These are phyloP conservation scores for Clarkia xantiana DNA, from an alignment of 345 rosid species.

Conservation along the genomic window DNA sequence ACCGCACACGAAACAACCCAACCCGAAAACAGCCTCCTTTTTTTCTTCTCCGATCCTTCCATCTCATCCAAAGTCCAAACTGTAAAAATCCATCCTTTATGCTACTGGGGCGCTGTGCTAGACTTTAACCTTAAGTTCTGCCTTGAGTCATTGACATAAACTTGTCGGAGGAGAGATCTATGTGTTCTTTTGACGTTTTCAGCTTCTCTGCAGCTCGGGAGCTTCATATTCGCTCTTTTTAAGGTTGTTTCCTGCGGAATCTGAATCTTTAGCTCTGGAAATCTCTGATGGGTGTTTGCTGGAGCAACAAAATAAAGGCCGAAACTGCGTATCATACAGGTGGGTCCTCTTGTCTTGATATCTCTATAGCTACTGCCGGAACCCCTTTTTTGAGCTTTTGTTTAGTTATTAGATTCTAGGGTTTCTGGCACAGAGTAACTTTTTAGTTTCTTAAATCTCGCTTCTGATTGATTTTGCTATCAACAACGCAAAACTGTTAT, in stretches of 20 bases:
- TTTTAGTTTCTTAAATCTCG: too few species aligned
- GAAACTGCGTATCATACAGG: conserved; percentile 60
- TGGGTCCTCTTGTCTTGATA: conserved; percentile 8
- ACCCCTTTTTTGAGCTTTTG: conserved; percentile 2
- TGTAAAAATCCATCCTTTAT: too few species aligned
- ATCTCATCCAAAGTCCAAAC: too few species aligned
- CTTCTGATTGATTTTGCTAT: too few species aligned
- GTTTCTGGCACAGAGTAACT: too few species aligned
- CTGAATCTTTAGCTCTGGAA: conserved; percentile 9
- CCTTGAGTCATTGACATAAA: not conserved
- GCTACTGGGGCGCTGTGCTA: too few species aligned
- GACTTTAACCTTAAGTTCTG: too few species aligned
- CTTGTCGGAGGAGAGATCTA: conserved; percentile 5
- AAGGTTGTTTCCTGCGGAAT: not conserved
- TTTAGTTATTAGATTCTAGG: not conserved
- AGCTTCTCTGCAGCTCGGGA: conserved; percentile 1
- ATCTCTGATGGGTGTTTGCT: conserved; percentile 64
- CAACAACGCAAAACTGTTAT: too few species aligned
- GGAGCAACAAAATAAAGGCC: conserved; percentile 76
- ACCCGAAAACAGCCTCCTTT: too few species aligned
- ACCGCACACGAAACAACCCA: too few species aligned
- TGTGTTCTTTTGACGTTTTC: conserved; percentile 1
- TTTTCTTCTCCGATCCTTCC: too few species aligned
- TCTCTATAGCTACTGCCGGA: conserved; percentile 1
- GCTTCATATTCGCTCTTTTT: not conserved